Evolutionary conservation across 164 flowering plant genomes (phyloP).

Genomic region (Chimonanthus salicifolius): DNA sequence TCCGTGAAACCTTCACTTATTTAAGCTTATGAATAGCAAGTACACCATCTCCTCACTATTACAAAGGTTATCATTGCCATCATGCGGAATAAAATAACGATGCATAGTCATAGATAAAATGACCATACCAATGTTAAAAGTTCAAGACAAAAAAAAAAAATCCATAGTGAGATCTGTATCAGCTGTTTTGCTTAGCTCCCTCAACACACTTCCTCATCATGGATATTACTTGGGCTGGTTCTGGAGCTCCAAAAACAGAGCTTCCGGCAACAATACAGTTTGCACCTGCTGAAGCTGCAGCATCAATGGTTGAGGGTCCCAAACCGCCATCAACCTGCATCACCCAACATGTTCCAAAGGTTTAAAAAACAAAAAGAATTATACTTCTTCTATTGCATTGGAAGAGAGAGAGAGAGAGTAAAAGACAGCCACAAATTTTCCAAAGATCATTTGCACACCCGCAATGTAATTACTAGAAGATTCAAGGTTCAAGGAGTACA

Average conservation of each 20-base stretch:
- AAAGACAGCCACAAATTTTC: too few relatives aligned
- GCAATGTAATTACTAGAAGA: too few relatives aligned
- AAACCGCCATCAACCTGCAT: constrained; percentile 91
- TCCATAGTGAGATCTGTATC: neutral
- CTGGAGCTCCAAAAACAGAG: constrained; percentile 89
- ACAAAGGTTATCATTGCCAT: neutral
- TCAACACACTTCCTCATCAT: constrained; percentile 56
- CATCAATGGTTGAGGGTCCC: constrained; percentile 80
- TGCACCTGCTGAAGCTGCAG: constrained; percentile 86
- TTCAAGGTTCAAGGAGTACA: too few relatives aligned
- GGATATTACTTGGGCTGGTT: constrained; percentile 76
- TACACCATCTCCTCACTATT: neutral
- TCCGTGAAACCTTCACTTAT: too few relatives aligned
- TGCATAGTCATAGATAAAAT: neutral
- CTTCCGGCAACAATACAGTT: constrained; percentile 97
- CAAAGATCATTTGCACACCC: too few relatives aligned
- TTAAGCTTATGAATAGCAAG: too few relatives aligned
- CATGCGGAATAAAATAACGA: neutral
- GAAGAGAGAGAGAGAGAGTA: too few relatives aligned
- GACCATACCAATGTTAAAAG: neutral
- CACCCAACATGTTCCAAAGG: too few relatives aligned
- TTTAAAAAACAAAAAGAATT: too few relatives aligned
- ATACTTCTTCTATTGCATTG: too few relatives aligned
- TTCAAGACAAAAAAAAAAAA: too few relatives aligned
- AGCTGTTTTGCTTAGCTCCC: constrained; percentile 23